Conservation (phyloP, 2,329 filamentous ascomycete species). For the Microthyrium microscopicum region DNA sequence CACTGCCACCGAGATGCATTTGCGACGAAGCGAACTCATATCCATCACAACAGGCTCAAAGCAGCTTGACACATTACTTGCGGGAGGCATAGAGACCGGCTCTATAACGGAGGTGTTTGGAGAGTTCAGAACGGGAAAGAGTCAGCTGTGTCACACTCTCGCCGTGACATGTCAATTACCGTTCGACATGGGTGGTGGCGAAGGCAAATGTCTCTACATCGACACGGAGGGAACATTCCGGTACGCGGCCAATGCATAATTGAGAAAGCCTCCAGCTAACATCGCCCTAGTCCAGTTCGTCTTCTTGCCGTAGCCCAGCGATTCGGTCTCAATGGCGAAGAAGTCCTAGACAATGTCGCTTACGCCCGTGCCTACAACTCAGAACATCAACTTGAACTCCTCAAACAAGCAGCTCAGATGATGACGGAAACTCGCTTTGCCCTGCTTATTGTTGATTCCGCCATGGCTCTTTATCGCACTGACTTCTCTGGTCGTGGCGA, state of each 20-base stretch:
- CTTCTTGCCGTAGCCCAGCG: conserved; percentile 83
- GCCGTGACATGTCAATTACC: conserved; percentile 95
- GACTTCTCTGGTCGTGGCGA: conserved; percentile 96
- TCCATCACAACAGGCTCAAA: conserved; percentile 97
- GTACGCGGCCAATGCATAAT: conserved; percentile 6
- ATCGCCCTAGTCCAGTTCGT: conserved; percentile 50
- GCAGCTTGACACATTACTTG: conserved; percentile 85
- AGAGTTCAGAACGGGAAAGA: conserved; percentile 95
- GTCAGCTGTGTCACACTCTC: conserved; percentile 96
- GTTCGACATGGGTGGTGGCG: conserved; percentile 96
- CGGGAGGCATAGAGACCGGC: conserved; percentile 88
- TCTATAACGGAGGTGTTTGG: conserved; percentile 97
- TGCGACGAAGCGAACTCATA: conserved; percentile 87
- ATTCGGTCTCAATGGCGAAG: conserved; percentile 87
- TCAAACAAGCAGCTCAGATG: conserved; percentile 93
- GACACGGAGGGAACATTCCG: conserved; percentile 94
- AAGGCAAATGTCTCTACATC: conserved; percentile 96
- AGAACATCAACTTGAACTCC: conserved; percentile 85
- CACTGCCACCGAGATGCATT: conserved; percentile 97
- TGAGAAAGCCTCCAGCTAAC: conserved; percentile 1
- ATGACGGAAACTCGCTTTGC: conserved; percentile 99
- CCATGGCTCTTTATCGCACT: conserved; percentile 86
- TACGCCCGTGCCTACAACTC: conserved; percentile 98
- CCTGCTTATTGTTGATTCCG: conserved; percentile 86
- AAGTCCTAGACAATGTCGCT: conserved; percentile 94